phyloP scores from a whole-genome alignment of 495 filamentous ascomycete genomes.

The Xylaria acuta region DNA sequence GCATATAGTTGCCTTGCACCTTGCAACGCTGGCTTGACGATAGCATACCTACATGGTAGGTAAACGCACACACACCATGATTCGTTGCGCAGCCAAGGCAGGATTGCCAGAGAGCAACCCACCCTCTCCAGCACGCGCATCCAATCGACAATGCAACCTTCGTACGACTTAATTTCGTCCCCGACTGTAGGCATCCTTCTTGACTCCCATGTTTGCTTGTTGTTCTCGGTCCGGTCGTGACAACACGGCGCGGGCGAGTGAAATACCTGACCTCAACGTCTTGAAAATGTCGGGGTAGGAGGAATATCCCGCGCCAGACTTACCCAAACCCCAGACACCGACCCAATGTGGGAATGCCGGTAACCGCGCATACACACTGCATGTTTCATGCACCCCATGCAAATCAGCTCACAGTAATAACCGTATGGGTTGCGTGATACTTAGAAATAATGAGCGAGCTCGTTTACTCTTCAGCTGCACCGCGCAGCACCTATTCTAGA shows the following conservation, averaged over 20 bases:
- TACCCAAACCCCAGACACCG: not conserved
- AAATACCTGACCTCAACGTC: not conserved
- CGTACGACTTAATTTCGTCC: slow-evolving; percentile 18
- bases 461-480: slow-evolving; percentile 11
- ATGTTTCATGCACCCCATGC: slow-evolving; percentile 21
- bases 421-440: slow-evolving; percentile 14
- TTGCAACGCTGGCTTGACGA: slow-evolving; percentile 8
- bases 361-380: slow-evolving; percentile 12
- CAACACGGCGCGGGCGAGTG: not conserved
- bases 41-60: not conserved
- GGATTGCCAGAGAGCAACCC: not conserved
- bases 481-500: slow-evolving; percentile 24
- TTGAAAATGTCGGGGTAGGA: not conserved
- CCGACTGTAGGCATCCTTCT: slow-evolving; percentile 19
- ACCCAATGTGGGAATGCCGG: slow-evolving; percentile 1
- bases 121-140: not conserved
- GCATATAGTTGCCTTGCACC: slow-evolving; percentile 18
- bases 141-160: slow-evolving; percentile 14
- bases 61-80: not conserved
- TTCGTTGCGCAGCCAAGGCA: slow-evolving; percentile 13
- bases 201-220: not conserved
- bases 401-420: slow-evolving; percentile 20
- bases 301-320: not conserved
- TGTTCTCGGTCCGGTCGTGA: slow-evolving; percentile 6
- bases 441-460: not conserved